Conservation (phyloP, 1,284 basidiomycete genomes). For the Microbotryum scabiosae region DNA sequence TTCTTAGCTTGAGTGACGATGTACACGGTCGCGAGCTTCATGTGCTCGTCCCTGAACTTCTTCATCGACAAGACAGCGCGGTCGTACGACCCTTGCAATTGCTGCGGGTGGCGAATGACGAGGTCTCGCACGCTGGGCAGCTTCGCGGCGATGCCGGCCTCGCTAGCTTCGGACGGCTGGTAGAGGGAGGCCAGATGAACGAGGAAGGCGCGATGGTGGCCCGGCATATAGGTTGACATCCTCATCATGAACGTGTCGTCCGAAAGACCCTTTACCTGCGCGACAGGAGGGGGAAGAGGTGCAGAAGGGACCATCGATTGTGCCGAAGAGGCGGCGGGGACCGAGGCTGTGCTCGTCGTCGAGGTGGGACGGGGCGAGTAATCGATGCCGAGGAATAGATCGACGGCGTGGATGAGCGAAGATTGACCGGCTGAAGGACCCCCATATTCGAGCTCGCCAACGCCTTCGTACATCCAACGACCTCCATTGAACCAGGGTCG, state of each 20-base stretch:
- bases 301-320: conserved; percentile 6
- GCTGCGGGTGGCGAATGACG: conserved; percentile 29
- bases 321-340: conserved; percentile 8
- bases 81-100: conserved; percentile 32
- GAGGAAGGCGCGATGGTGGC: conserved; percentile 80
- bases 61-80: conserved; percentile 19
- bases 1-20: conserved; percentile 33
- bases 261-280: not conserved
- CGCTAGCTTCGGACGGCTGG: conserved; percentile 40
- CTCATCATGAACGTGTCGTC: conserved; percentile 57
- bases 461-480: conserved; percentile 74
- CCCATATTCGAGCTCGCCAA: conserved; percentile 56
- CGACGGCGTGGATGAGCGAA: conserved; percentile 76
- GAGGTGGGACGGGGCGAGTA: conserved; percentile 43
- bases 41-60: conserved; percentile 29
- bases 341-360: not conserved
- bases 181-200: conserved; percentile 52
- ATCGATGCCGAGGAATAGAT: conserved; percentile 79
- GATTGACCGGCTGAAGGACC: conserved; percentile 90
- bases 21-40: conserved; percentile 19
- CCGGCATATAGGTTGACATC: conserved; percentile 86
- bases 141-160: conserved; percentile 48
- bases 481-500: conserved; percentile 88
- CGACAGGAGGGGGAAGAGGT: not conserved
- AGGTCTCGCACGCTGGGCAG: conserved; percentile 45